Evolutionary conservation across 2,329 filamentous ascomycete species (phyloP), one percentile per base, ranked within the genome.

Genomic region (Aureobasidium vineae): DNA sequence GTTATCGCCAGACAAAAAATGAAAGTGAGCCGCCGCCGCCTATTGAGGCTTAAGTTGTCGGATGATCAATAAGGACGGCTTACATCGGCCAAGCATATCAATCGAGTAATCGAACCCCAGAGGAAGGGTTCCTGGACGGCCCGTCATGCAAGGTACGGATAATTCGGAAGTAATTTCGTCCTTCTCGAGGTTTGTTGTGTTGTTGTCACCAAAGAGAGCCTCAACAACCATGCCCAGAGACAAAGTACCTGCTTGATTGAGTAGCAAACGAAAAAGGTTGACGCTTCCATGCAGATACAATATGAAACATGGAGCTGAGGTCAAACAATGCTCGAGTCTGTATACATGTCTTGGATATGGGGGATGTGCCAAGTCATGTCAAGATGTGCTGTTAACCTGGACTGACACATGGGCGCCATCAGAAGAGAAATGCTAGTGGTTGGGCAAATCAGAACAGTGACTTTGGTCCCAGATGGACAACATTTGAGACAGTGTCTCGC

Each of bases 401-500:
- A 19, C 59, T 52, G 59, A 63, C 59, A 63, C 59, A 41, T 31
- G 33, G 8, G 3, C 2, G n/a, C 33, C 21, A 23, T 23, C 16
- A 21, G 13, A 6, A 21, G 31, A 10, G 21, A 16, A 52, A 31
- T 23, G 5, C 8, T n/a, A 31, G 59, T 15, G 6, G 10, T 11
- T 16, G 21, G 23, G 41, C 59, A 52, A 63, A 63, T 52, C 45
- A 59, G 54, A 52, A 4, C 23, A 11, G 33, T 36, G 33, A 36
- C 2, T 36, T 36, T 13, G 33, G 33, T 13, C 33, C 33, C 33
- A 10, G 8, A 10, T 36, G 33, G 33, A 36, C 10, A 36, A 10
- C 33, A 13, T 50, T 40, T 63, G 31, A 63, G 59, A 63, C 59
- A 63, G 33, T 63, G 59, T 63, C 59, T 63, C 59, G 45, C 33